These are phyloP conservation scores for Physaria fendleri DNA, from an alignment of 345 rosid genomes.

Conservation along the genomic window DNA sequence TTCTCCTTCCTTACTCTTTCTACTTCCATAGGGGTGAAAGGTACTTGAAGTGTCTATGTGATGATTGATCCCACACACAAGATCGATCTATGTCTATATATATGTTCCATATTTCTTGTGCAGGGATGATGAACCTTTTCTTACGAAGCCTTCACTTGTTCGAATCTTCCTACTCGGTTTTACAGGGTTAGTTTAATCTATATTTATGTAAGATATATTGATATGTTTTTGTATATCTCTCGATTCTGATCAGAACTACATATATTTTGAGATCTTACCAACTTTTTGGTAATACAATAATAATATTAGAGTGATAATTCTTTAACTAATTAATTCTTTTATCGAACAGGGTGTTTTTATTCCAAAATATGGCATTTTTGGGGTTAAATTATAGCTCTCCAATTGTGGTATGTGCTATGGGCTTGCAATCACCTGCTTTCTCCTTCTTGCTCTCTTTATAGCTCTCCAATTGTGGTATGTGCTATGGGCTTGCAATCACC, in stretches of 20 bases:
- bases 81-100: background rate
- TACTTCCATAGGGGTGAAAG: slow-evolving; percentile 51
- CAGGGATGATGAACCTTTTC: slow-evolving; percentile 21
- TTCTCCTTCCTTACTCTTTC: slow-evolving; percentile 63
- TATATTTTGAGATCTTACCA: background rate
- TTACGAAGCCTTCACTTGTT: slow-evolving; percentile 24
- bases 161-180: slow-evolving; percentile 32
- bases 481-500: slow-evolving; percentile 72
- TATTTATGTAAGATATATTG: background rate
- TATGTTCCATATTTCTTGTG: background rate
- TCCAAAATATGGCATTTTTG: slow-evolving; percentile 58
- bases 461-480: slow-evolving; percentile 75
- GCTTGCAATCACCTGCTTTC: slow-evolving; percentile 57
- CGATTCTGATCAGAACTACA: background rate
- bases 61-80: too few species aligned
- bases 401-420: slow-evolving; percentile 75
- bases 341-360: slow-evolving; percentile 44
- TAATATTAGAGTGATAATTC: background rate
- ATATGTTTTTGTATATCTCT: background rate
- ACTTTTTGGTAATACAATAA: background rate
- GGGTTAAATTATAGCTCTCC: slow-evolving; percentile 72
- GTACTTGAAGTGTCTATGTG: slow-evolving; percentile 8
- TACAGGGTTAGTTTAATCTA: slow-evolving; percentile 20
- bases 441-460: slow-evolving; percentile 59
- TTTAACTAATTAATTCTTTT: background rate